These are phyloP conservation scores for Candolleomyces eurysporus DNA, from an alignment of 768 basidiomycete genomes.

Conservation along the genomic window DNA sequence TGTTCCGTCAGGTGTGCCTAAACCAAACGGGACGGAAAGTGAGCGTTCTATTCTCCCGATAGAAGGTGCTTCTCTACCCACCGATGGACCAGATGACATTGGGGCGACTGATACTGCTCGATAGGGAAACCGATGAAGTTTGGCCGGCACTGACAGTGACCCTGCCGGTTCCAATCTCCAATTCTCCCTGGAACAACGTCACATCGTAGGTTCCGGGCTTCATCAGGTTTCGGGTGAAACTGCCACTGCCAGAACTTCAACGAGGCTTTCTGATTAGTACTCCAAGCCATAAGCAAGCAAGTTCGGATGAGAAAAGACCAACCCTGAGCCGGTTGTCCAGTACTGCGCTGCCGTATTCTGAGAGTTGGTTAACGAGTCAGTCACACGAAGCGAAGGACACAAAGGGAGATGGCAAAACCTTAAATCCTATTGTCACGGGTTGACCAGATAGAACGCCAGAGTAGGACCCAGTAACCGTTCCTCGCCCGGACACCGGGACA, in stretches of 20 bases:
- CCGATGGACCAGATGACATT: conserved; percentile 45
- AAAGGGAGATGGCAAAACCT: conserved; percentile 20
- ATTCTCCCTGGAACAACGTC: conserved; percentile 45
- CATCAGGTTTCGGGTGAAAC: conserved; percentile 42
- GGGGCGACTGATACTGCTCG: conserved; percentile 30
- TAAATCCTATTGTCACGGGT: conserved; percentile 41
- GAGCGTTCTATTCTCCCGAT: neutral
- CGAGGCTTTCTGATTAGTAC: neutral
- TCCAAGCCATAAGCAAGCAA: neutral
- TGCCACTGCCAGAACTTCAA: conserved; percentile 24
- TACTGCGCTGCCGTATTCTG: conserved; percentile 46
- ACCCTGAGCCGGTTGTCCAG: conserved; percentile 42
- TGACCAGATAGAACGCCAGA: conserved; percentile 40
- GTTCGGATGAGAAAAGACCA: conserved; percentile 5
- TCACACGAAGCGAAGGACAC: neutral
- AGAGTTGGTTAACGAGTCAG: neutral
- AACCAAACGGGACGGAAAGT: neutral
- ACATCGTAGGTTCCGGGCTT: conserved; percentile 49
- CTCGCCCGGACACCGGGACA: conserved; percentile 41
- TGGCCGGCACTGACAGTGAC: conserved; percentile 41
- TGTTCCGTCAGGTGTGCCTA: conserved; percentile 45
- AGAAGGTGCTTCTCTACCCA: conserved; percentile 9
- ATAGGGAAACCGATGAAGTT: conserved; percentile 32
- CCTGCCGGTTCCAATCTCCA: conserved; percentile 40
- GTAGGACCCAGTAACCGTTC: conserved; percentile 41